phyloP scores from a whole-genome alignment of 345 rosid species.

The Salix exigua region DNA sequence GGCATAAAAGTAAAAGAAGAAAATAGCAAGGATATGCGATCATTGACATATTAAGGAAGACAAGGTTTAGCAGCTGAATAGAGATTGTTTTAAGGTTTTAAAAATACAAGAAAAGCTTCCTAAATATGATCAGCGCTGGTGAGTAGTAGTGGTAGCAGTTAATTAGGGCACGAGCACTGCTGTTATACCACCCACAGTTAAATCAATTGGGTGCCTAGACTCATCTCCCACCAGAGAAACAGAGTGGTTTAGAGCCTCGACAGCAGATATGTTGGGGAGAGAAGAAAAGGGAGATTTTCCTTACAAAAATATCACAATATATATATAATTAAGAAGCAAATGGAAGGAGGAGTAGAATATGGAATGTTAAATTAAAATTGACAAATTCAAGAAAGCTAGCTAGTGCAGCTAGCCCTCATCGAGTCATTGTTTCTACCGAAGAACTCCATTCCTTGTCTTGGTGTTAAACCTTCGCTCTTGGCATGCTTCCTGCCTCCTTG shows the following conservation, averaged over 20 bases:
- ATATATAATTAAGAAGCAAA: background rate
- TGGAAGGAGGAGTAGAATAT: background rate
- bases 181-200: background rate
- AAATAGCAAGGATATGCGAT: slow-evolving; percentile 20
- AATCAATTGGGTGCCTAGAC: slow-evolving; percentile 25
- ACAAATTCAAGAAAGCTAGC: slow-evolving; percentile 4
- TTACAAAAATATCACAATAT: background rate
- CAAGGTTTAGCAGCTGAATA: background rate
- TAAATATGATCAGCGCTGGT: background rate
- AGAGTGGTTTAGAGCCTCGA: slow-evolving; percentile 4
- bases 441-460: slow-evolving; percentile 16
- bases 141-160: background rate
- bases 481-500: slow-evolving; percentile 28
- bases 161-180: background rate
- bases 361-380: background rate
- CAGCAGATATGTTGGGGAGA: slow-evolving; percentile 6
- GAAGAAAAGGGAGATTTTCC: slow-evolving; percentile 24
- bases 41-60: slow-evolving; percentile 23
- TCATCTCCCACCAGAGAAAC: slow-evolving; percentile 30
- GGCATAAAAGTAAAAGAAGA: slow-evolving; percentile 32
- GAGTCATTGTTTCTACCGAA: slow-evolving; percentile 15
- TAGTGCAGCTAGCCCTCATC: slow-evolving; percentile 1
- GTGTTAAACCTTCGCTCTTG: slow-evolving; percentile 11
- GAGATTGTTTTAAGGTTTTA: background rate
- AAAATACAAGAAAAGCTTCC: background rate